These are phyloP conservation scores for Fusarium tjaetaba DNA, from an alignment of 2,329 filamentous ascomycete genomes.

Conservation along the genomic window DNA sequence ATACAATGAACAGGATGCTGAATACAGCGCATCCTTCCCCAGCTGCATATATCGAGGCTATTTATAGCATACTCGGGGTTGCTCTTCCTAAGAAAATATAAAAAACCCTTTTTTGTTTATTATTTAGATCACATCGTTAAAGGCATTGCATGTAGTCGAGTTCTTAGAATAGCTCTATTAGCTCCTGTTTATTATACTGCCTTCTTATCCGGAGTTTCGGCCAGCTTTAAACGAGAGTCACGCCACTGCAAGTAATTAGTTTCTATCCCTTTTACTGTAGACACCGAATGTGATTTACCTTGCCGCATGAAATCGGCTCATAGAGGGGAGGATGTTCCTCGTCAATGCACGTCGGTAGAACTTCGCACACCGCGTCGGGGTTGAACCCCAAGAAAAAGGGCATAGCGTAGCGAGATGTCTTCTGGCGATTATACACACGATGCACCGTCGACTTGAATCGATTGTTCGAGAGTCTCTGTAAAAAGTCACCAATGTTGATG, in stretches of 20 bases:
- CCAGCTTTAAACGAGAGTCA: background rate
- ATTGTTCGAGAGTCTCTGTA: background rate
- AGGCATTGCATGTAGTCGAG: too few species aligned
- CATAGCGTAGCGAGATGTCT: conserved; percentile 7
- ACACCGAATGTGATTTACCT: background rate
- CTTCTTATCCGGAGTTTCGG: background rate
- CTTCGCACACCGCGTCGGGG: conserved; percentile 9
- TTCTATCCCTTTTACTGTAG: rapidly evolving
- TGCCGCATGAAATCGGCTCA: conserved; percentile 10
- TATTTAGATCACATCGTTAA: too few species aligned
- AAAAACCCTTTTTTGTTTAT: too few species aligned
- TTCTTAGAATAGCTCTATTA: too few species aligned
- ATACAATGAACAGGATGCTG: too few species aligned
- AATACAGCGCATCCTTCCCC: too few species aligned
- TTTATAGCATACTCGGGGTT: too few species aligned
- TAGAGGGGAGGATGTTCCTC: conserved; percentile 1
- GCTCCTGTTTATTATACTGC: background rate
- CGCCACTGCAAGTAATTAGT: background rate
- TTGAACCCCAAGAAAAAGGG: background rate
- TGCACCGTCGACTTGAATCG: conserved; percentile 12
- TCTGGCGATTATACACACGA: conserved; percentile 7
- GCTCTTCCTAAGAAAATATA: too few species aligned
- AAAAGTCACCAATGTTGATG: conserved; percentile 9
- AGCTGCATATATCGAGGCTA: too few species aligned
- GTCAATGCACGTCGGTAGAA: conserved; percentile 1